Conservation (phyloP, 179 eudicot genomes). For the Carnegiea gigantea region DNA sequence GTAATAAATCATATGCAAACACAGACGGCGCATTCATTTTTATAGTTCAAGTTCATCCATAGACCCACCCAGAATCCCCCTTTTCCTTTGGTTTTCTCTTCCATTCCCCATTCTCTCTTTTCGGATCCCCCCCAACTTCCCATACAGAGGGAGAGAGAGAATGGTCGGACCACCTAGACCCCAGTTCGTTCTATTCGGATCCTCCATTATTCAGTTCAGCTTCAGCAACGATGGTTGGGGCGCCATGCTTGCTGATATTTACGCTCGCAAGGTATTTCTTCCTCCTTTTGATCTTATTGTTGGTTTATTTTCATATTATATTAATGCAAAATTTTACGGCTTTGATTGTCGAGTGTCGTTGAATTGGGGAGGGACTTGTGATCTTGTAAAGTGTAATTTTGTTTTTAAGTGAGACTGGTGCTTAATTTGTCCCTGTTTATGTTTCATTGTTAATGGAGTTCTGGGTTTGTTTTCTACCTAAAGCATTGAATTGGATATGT, state of each 20-base stretch:
- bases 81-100: neutral
- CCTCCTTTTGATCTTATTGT: neutral
- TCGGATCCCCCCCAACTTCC: neutral
- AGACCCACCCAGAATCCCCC: neutral
- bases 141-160: neutral
- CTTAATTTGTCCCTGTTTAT: neutral
- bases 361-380: neutral
- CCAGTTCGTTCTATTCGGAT: slow-evolving; percentile 68
- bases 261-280: slow-evolving; percentile 61
- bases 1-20: neutral
- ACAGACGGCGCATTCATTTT: slow-evolving; percentile 17
- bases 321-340: neutral
- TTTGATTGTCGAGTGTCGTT: neutral
- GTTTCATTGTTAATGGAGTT: neutral
- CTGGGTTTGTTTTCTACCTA: neutral
- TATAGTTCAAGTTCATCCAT: neutral
- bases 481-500: too few relatives aligned
- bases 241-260: slow-evolving; percentile 65
- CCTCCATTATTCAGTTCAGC: slow-evolving; percentile 70
- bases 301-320: neutral
- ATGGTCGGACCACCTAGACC: slow-evolving; percentile 83
- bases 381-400: neutral
- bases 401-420: neutral
- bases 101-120: neutral
- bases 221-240: slow-evolving; percentile 73